Conservation (phyloP, 1,284 basidiomycete genomes). For the Ustilago hordei region DNA sequence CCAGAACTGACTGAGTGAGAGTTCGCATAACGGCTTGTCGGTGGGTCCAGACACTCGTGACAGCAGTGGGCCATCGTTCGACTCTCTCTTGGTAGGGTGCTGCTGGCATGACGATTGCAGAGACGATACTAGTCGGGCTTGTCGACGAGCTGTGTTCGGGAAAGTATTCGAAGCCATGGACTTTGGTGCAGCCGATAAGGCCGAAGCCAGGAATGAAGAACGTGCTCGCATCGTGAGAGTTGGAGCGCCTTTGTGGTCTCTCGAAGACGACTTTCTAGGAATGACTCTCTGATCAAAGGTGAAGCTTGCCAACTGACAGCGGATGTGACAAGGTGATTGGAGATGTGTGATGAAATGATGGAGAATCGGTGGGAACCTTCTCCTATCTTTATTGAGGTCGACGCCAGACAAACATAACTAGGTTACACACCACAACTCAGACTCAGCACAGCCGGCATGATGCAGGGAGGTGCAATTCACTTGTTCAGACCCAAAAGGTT, state of each 20-base stretch:
- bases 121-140: constrained; percentile 17
- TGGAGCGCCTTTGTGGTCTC: not conserved
- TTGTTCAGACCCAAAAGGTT: not conserved
- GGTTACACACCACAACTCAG: not conserved
- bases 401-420: not conserved
- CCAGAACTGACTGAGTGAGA: constrained; percentile 78
- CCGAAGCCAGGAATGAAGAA: constrained; percentile 3
- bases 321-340: not conserved
- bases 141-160: constrained; percentile 3
- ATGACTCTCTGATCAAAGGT: not conserved
- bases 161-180: not conserved
- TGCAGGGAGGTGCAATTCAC: not conserved
- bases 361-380: not conserved
- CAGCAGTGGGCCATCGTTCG: constrained; percentile 26
- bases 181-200: not conserved
- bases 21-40: constrained; percentile 75
- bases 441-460: not conserved
- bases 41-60: constrained; percentile 73
- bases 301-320: not conserved
- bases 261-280: not conserved
- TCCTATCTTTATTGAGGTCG: not conserved
- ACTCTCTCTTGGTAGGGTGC: constrained; percentile 29
- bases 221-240: constrained; percentile 14
- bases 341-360: constrained; percentile 6
- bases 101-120: constrained; percentile 18